These are phyloP conservation scores for Penicillium desertorum DNA, from an alignment of 495 filamentous ascomycete species.

Conservation along the genomic window DNA sequence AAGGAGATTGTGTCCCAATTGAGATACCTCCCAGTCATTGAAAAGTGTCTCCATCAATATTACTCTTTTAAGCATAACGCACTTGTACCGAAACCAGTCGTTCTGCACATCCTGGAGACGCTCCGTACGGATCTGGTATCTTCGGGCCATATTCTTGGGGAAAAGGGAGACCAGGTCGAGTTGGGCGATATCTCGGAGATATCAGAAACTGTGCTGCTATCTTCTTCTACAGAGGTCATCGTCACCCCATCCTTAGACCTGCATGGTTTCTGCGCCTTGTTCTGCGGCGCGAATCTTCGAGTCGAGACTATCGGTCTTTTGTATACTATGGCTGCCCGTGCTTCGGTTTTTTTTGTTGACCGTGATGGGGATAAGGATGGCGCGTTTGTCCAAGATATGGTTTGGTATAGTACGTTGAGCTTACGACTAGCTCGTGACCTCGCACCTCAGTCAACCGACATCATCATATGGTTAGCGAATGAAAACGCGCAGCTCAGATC, in stretches of 20 bases:
- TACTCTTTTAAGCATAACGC: constrained; percentile 14
- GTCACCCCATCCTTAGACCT: too few species aligned
- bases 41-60: constrained; percentile 18
- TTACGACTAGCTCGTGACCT: constrained; percentile 24
- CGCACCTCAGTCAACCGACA: constrained; percentile 20
- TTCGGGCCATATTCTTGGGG: too few species aligned
- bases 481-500: constrained; percentile 20
- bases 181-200: too few species aligned
- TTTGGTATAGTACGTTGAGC: constrained; percentile 16
- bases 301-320: constrained; percentile 24
- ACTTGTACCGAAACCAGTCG: constrained; percentile 11
- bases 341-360: constrained; percentile 10
- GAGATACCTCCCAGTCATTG: constrained; percentile 20
- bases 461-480: constrained; percentile 23
- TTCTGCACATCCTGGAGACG: too few species aligned
- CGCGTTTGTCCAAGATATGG: constrained; percentile 19
- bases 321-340: constrained; percentile 21
- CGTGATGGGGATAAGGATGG: constrained; percentile 9
- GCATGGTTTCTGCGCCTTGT: constrained; percentile 9
- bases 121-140: too few species aligned
- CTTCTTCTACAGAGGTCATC: too few species aligned
- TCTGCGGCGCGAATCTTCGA: constrained; percentile 19
- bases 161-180: too few species aligned
- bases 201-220: too few species aligned
- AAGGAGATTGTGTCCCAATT: constrained; percentile 18